Evolutionary conservation across 768 basidiomycete species (phyloP).

Genomic region (Tylopilus sp.): DNA sequence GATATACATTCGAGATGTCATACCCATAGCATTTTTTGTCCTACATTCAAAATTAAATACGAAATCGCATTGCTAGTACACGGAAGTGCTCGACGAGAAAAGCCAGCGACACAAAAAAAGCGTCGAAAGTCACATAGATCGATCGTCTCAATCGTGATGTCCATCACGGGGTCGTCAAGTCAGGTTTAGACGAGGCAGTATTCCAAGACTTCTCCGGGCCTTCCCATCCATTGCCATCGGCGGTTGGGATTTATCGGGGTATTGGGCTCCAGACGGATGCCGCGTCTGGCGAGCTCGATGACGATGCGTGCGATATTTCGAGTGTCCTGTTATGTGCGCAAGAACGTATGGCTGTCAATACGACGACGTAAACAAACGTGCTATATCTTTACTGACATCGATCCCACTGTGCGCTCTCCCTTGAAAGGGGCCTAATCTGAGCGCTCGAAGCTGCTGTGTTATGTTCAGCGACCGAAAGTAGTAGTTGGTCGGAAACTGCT

Average conservation of each 20-base stretch:
- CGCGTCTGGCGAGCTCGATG: conserved; percentile 68
- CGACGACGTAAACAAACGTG: background rate
- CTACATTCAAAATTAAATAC: background rate
- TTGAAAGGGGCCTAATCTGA: conserved; percentile 71
- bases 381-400: conserved; percentile 58
- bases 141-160: background rate
- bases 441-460: conserved; percentile 66
- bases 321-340: conserved; percentile 57
- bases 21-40: background rate
- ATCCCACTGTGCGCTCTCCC: conserved; percentile 88
- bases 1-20: background rate
- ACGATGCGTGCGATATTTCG: conserved; percentile 86
- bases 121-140: background rate
- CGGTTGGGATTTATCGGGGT: conserved; percentile 59
- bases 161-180: conserved; percentile 11
- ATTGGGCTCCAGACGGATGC: conserved; percentile 70
- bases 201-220: conserved; percentile 63
- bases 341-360: conserved; percentile 6
- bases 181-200: conserved; percentile 23
- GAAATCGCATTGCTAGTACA: conserved; percentile 4
- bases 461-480: conserved; percentile 53
- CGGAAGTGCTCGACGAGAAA: background rate
- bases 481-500: conserved; percentile 16
- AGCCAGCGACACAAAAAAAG: background rate
- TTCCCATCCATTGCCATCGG: conserved; percentile 88